A percentile compares a stretch with the other conserved stretches of the same genome.
phyloP scores from a whole-genome alignment of 1,139 yeast genomes.

The Candida gigantensis region DNA sequence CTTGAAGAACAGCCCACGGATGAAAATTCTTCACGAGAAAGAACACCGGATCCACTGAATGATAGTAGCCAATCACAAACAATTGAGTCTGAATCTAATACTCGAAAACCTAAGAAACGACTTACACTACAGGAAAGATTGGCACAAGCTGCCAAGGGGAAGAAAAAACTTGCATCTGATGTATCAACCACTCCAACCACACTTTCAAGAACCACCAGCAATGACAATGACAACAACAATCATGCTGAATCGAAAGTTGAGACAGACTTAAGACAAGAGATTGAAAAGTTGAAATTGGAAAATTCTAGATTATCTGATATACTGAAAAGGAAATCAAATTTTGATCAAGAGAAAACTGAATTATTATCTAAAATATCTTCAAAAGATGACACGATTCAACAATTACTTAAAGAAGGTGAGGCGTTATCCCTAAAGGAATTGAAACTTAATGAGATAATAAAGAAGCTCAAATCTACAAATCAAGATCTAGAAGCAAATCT shows the following conservation, averaged over 20 bases:
- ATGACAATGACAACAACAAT: too few species aligned
- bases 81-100: too few species aligned
- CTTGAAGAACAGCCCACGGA: too few species aligned
- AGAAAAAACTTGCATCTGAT: constrained; percentile 20
- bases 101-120: constrained; percentile 42
- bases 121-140: constrained; percentile 76
- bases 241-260: not conserved
- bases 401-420: constrained; percentile 76
- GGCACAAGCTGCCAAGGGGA: constrained; percentile 73
- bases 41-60: not conserved
- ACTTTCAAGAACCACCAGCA: constrained; percentile 7
- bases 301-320: constrained; percentile 7
- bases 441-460: constrained; percentile 65
- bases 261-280: constrained; percentile 5
- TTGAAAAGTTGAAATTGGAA: constrained; percentile 10
- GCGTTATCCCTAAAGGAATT: constrained; percentile 74
- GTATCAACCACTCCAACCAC: constrained; percentile 9
- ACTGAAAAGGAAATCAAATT: constrained; percentile 6
- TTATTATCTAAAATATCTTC: constrained; percentile 34
- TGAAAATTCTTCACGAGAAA: not conserved
- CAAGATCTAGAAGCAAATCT: constrained; percentile 41
- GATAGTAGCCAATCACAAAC: constrained; percentile 1
- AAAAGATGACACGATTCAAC: constrained; percentile 58
- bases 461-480: constrained; percentile 57
- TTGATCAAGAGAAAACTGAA: constrained; percentile 15